Conservation (phyloP, 495 filamentous ascomycete genomes). For the Acidiella bohemica region DNA sequence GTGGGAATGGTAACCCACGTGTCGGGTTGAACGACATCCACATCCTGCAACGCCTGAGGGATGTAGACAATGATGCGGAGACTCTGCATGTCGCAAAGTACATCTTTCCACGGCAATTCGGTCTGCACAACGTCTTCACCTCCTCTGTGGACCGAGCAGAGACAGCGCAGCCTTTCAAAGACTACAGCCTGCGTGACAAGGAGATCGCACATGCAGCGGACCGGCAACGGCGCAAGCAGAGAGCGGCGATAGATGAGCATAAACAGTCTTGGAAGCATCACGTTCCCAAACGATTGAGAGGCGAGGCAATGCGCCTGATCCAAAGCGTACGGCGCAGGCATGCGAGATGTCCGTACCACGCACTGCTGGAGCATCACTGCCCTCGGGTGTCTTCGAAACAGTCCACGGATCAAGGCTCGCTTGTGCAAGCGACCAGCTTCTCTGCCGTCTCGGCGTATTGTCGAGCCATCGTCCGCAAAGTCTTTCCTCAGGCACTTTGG, state of each 20-base stretch:
- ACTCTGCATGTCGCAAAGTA: conserved; percentile 74
- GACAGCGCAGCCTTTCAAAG: conserved; percentile 58
- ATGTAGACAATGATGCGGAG: conserved; percentile 36
- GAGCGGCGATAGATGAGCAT: conserved; percentile 18
- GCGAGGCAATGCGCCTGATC: conserved; percentile 43
- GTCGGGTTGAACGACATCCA: conserved; percentile 74
- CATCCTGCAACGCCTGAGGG: conserved; percentile 63
- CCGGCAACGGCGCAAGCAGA: conserved; percentile 1
- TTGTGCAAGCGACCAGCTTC: conserved; percentile 42
- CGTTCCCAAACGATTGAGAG: conserved; percentile 67
- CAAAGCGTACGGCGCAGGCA: conserved; percentile 56
- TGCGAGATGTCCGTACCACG: conserved; percentile 58
- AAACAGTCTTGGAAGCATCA: conserved; percentile 7
- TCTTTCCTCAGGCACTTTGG: conserved; percentile 71
- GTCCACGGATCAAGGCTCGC: neutral
- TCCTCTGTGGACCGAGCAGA: conserved; percentile 47
- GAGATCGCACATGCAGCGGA: conserved; percentile 46
- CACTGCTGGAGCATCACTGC: conserved; percentile 71
- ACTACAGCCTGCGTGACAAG: conserved; percentile 69
- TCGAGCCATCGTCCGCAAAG: conserved; percentile 53
- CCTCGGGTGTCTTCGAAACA: conserved; percentile 27
- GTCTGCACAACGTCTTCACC: conserved; percentile 83
- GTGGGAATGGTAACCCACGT: conserved; percentile 47
- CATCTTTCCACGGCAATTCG: conserved; percentile 84
- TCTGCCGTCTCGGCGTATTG: conserved; percentile 78